Percentiles rank a stretch among this genome's conserved stretches.
Conservation (phyloP, 176 grass and related monocot species). For the Phoenix roebelenii region DNA sequence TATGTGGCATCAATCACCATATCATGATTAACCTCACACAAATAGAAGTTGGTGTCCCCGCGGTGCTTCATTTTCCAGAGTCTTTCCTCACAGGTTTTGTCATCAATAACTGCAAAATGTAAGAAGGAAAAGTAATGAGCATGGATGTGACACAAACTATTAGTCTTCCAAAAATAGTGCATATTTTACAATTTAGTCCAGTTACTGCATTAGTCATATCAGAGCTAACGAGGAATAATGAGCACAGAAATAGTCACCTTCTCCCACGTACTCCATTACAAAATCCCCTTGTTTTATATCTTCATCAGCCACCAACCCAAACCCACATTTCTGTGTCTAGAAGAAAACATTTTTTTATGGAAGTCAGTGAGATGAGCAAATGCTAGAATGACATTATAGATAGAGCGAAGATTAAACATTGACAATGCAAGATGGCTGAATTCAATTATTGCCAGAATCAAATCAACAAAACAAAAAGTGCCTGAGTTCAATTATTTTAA, state of each 20-base stretch:
- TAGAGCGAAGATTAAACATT: background rate
- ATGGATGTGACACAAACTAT: no score
- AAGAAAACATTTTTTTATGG: constrained; percentile 28
- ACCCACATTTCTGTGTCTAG: constrained; percentile 95
- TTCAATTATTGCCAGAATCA: no score
- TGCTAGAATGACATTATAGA: constrained; percentile 1
- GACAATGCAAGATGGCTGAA: no score
- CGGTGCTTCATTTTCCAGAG: constrained; percentile 90
- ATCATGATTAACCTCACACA: constrained; percentile 88
- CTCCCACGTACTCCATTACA: constrained; percentile 95
- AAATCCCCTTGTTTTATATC: constrained; percentile 93
- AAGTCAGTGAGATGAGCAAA: constrained; percentile 3
- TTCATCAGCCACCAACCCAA: constrained; percentile 76
- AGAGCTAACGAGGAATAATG: background rate
- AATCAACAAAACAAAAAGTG: no score
- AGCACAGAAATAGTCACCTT: constrained; percentile 52
- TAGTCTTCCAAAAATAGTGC: no score
- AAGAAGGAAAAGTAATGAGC: constrained; percentile 1
- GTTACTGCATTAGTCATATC: no score
- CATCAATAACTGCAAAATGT: constrained; percentile 71
- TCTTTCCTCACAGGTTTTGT: constrained; percentile 86
- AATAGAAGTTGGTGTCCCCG: constrained; percentile 75
- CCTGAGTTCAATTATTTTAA: no score
- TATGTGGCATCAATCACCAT: constrained; percentile 95
- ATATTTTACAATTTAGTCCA: no score